Base-by-base conservation (phyloP, 2,329 filamentous ascomycete species). In the Cytospora chrysosperma region DNA sequence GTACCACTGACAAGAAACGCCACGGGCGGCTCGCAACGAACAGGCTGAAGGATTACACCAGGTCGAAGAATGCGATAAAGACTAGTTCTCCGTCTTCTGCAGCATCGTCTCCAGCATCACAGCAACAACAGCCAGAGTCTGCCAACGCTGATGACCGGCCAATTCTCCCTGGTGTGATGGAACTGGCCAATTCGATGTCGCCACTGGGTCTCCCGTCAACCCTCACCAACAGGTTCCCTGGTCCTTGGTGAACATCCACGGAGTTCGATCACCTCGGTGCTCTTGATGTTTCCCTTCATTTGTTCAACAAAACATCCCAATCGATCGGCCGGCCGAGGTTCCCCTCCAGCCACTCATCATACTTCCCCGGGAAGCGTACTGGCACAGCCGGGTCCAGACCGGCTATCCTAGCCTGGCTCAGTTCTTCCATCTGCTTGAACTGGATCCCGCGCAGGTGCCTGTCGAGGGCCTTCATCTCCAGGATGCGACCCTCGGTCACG, bases 401-500 rank as follows among this genome's bases (percentile, higher is more conserved):
- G 2, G 26, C 19, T 26, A 61, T 10, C 37, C 61, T 57, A 12
- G 61, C 50, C 27, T 32, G 55, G n/a, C 30, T 21, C 5, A 67
- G n/a, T 10, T 65, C 66, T 27, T 56, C 56, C 49, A 65, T 63
- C 59, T 64, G 59, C 43, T 53, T 26, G 24, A 21, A n/a, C 37
- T 59, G 28, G 37, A 32, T 21, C 30, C 27, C 26, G 34, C 62
- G 56, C 37, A 64, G 58, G 30, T 51, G 61, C 28, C 59, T 58
- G 59, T 66, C 62, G 32, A 63, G 51, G 3, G 56, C 28, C 47
- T 26, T 54, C 21, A 27, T 63, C 4, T 72, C 37, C 65, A 74
- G 17, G 68, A 70, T 27, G 54, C 75, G 66, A 74, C 85, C 37
- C 75, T 85, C 62, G 81, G 78, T 19, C 77, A 81, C 63, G 76